A percentile compares a stretch with the other conserved stretches of the same genome.
Evolutionary conservation across 768 basidiomycete genomes (phyloP).

Genomic region (Cyclocybe cylindracea): DNA sequence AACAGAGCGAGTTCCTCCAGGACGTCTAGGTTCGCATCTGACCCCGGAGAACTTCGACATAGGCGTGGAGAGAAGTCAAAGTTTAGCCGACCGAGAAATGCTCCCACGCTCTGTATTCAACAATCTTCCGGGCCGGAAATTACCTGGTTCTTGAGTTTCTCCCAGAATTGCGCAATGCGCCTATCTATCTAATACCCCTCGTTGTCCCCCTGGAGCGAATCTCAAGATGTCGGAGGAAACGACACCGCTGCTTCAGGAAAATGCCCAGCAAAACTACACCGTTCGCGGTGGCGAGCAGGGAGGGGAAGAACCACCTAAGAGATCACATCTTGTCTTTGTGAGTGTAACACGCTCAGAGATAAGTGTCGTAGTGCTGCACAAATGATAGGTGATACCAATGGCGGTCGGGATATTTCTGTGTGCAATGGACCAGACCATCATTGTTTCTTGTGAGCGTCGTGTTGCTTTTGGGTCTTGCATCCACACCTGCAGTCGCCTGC

Average conservation of each 20-base stretch:
- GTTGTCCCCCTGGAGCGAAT: not conserved
- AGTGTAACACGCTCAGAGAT: not conserved
- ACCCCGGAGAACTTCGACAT: too few relatives aligned
- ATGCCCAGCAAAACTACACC: constrained; percentile 9
- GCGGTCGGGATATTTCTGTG: constrained; percentile 47
- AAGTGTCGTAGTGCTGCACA: not conserved
- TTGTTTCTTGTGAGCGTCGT: constrained; percentile 40
- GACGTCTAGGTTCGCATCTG: too few relatives aligned
- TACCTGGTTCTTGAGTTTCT: too few relatives aligned
- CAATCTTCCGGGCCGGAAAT: too few relatives aligned
- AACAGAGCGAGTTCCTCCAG: too few relatives aligned
- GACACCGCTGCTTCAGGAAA: constrained; percentile 29
- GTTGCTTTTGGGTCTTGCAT: too few relatives aligned
- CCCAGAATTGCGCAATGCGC: too few relatives aligned
- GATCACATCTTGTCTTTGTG: constrained; percentile 26
- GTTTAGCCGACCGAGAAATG: too few relatives aligned
- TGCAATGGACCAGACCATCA: constrained; percentile 52
- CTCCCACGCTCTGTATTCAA: too few relatives aligned
- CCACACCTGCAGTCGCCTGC: too few relatives aligned
- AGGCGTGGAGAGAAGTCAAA: too few relatives aligned
- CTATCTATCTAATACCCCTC: not conserved
- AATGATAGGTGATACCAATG: constrained; percentile 43
- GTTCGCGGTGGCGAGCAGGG: constrained; percentile 8
- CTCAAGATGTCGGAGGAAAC: constrained; percentile 33
- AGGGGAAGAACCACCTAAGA: constrained; percentile 6